phyloP scores from a whole-genome alignment of 495 filamentous ascomycete species.

The Lentithecium fluviatile region DNA sequence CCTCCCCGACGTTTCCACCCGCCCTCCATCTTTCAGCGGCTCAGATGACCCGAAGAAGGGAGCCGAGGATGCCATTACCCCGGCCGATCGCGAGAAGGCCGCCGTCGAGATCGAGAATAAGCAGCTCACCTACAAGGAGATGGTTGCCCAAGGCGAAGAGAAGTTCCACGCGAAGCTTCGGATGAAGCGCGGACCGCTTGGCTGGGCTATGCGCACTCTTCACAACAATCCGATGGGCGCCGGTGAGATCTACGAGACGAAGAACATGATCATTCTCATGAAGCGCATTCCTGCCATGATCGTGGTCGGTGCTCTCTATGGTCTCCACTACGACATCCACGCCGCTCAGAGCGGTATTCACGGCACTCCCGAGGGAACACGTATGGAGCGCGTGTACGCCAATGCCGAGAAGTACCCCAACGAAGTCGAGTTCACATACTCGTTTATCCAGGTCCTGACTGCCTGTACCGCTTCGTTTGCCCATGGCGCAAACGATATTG shows the following conservation, averaged over 20 bases:
- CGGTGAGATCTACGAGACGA: constrained; percentile 64
- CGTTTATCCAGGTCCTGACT: constrained; percentile 71
- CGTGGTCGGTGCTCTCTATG: constrained; percentile 59
- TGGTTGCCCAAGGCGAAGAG: constrained; percentile 51
- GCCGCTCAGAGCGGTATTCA: constrained; percentile 60
- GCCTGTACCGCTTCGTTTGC: constrained; percentile 74
- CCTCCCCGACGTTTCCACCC: constrained; percentile 38
- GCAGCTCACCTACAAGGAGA: constrained; percentile 55
- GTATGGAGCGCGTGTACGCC: constrained; percentile 59
- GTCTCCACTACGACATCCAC: constrained; percentile 73
- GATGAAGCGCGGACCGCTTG: constrained; percentile 59
- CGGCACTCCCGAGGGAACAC: constrained; percentile 65
- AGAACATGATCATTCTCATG: constrained; percentile 59
- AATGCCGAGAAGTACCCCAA: constrained; percentile 67
- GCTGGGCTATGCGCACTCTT: constrained; percentile 71
- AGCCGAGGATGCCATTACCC: constrained; percentile 24
- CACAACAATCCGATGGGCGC: constrained; percentile 66
- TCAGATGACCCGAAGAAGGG: constrained; percentile 29
- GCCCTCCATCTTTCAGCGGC: constrained; percentile 29
- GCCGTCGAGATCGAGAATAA: constrained; percentile 45
- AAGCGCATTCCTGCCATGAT: constrained; percentile 63
- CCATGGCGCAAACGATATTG: constrained; percentile 78
- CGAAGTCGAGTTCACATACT: constrained; percentile 72
- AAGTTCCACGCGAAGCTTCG: constrained; percentile 55
- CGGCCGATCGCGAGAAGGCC: constrained; percentile 49